phyloP scores from a whole-genome alignment of 805 yeast genomes.

The Ogataea saltuana region DNA sequence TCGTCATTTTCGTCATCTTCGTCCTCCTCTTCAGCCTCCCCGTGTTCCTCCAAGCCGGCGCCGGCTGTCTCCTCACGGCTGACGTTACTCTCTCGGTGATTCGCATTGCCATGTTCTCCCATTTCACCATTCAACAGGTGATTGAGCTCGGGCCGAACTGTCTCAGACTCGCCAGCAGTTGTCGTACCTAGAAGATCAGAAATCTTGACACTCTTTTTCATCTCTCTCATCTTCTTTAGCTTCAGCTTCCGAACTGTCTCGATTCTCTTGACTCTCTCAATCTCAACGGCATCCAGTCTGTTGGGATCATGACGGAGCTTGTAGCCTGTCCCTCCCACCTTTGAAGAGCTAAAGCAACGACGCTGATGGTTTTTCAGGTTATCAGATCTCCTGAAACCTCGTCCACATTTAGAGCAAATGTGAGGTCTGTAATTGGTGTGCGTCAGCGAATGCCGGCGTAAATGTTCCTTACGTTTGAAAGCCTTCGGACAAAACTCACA shows the following conservation, averaged over 20 bases:
- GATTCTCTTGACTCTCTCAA: conserved; percentile 23
- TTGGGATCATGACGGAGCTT: conserved; percentile 24
- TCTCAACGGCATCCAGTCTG: conserved; percentile 24
- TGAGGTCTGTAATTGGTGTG: conserved; percentile 32
- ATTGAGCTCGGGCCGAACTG: background rate
- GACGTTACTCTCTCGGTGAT: too few species aligned
- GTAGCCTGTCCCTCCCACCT: conserved; percentile 24
- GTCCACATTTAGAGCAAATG: conserved; percentile 28
- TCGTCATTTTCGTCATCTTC: conserved; percentile 6
- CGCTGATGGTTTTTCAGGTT: conserved; percentile 31
- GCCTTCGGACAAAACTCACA: conserved; percentile 30
- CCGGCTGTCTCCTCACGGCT: too few species aligned
- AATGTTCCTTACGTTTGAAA: conserved; percentile 31
- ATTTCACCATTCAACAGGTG: too few species aligned
- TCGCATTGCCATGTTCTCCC: too few species aligned
- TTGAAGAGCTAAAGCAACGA: conserved; percentile 25
- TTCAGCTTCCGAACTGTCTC: conserved; percentile 16
- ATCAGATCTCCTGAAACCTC: conserved; percentile 32
- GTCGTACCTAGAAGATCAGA: too few species aligned
- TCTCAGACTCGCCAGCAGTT: background rate
- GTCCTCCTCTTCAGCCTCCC: background rate
- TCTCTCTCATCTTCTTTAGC: conserved; percentile 8
- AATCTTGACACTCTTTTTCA: conserved; percentile 13
- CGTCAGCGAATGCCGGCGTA: conserved; percentile 30
- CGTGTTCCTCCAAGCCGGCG: too few species aligned